phyloP scores from a whole-genome alignment of 164 flowering plant species.

The Taxillus chinensis region DNA sequence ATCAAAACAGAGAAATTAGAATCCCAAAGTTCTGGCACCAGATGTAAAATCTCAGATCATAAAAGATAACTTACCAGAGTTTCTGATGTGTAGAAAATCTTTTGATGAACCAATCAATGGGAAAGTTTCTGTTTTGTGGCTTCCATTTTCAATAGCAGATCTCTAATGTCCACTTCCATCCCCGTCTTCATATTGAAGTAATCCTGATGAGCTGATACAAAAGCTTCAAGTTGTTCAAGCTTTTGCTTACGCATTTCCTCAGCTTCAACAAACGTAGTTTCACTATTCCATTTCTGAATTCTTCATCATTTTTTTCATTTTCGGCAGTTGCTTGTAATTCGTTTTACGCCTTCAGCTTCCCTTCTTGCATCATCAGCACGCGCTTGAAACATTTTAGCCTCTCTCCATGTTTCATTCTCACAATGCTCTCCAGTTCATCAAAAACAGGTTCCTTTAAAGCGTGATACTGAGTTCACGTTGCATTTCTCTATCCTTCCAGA shows the following conservation, averaged over 20 bases:
- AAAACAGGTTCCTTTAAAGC: slow-evolving; percentile 31
- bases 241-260: slow-evolving; percentile 72
- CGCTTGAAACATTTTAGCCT: slow-evolving; percentile 76
- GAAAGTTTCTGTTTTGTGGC: slow-evolving; percentile 56
- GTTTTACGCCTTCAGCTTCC: slow-evolving; percentile 81
- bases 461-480: slow-evolving; percentile 17
- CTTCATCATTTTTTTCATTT: slow-evolving; percentile 73
- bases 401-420: slow-evolving; percentile 78
- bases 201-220: slow-evolving; percentile 60
- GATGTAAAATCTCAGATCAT: no score
- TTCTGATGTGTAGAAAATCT: no score
- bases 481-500: slow-evolving; percentile 19
- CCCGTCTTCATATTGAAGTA: slow-evolving; percentile 71
- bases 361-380: slow-evolving; percentile 88
- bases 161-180: slow-evolving; percentile 82
- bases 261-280: slow-evolving; percentile 62
- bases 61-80: no score
- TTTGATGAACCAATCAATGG: slow-evolving; percentile 19
- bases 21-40: no score
- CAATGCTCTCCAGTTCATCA: slow-evolving; percentile 77
- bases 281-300: slow-evolving; percentile 38
- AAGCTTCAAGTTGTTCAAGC: slow-evolving; percentile 58
- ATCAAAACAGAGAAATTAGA: no score
- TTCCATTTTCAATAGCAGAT: slow-evolving; percentile 73
- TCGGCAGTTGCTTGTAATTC: slow-evolving; percentile 60